phyloP scores from a whole-genome alignment of 2,329 filamentous ascomycete genomes.

The Fusarium mundagurra region DNA sequence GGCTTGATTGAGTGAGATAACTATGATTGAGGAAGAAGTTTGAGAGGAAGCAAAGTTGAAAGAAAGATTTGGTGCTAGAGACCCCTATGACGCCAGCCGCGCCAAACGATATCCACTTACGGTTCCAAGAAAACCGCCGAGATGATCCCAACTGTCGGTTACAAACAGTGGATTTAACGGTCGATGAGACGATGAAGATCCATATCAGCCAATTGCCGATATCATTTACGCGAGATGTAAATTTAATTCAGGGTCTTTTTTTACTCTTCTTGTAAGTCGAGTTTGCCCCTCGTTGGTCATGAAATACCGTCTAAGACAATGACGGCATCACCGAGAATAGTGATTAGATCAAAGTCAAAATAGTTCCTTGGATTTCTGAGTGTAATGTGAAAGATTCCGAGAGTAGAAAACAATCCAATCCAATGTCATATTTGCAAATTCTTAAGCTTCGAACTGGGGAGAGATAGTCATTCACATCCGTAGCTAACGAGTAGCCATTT shows the following conservation, averaged over 20 bases:
- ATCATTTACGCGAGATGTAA: background rate
- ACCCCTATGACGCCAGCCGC: slow-evolving; percentile 29
- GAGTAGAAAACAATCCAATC: too few relatives aligned
- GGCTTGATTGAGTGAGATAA: background rate
- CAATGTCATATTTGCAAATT: background rate
- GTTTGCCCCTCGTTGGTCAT: background rate
- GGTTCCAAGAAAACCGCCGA: slow-evolving; percentile 10
- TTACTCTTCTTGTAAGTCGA: background rate
- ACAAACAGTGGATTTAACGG: background rate
- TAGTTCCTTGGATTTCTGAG: background rate
- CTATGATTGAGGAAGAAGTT: background rate
- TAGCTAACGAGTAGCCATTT: too few relatives aligned
- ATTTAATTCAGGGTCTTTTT: background rate
- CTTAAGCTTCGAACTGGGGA: background rate
- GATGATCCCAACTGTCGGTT: background rate
- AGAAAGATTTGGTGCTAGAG: slow-evolving; percentile 24
- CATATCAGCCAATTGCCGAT: background rate
- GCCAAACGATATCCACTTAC: slow-evolving; percentile 27
- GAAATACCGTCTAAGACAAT: background rate
- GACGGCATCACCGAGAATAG: background rate
- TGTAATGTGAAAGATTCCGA: background rate
- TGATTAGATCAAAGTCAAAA: background rate
- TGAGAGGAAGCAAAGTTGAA: slow-evolving; percentile 8
- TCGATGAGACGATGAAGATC: background rate
- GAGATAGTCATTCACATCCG: background rate